Evolutionary conservation across 352 stramenopile species (phyloP), one percentile per base, ranked within the genome.

Genomic region (Phytophthora colocasiae): DNA sequence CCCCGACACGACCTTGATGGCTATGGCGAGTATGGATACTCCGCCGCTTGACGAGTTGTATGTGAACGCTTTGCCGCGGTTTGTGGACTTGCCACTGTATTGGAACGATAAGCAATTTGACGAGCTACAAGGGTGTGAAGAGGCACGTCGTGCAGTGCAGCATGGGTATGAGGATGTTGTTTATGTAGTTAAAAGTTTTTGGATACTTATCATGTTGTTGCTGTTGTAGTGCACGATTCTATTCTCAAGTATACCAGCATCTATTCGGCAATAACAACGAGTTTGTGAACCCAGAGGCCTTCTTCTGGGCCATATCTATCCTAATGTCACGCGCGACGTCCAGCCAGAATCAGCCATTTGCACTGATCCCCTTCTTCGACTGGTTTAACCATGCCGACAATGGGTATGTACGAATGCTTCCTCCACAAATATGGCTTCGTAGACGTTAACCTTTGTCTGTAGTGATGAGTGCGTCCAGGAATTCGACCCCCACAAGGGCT

Each of bases 361-460:
- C 85, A 19, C 75, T 96, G 14, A 89, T 93, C 29, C 87, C 87
- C 31, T 92, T 93, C 67, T 93, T 96, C 54, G 87, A 96, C 75
- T 96, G 80, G 81, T 94, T 94, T 66, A 93, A 96, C 54, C 87
- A 96, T 52, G 69, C 71, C 26, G 71, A 86, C 45, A 73, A 74
- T 17, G 75, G 82, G 84, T 93, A 75, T 27, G 63, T 14, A 14
- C 1, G 2, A 41, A 47, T 24, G 4, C 31, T 26, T 53, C 12
- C 3, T 54, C 59, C 24, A 17, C 2, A 24, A 43, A 34, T 46
- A 34, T 49, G 15, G 49, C 53, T 41, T 24, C 6, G 47, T 5
- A 32, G 8, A 4, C 54, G 22, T 29, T 53, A 27, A 58, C 29
- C 15, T 6, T 54, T 34, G n/a, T 34, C 24, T 54, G 4, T 43